phyloP scores from a whole-genome alignment of 1,284 basidiomycete species.

The Leccinum insigne region DNA sequence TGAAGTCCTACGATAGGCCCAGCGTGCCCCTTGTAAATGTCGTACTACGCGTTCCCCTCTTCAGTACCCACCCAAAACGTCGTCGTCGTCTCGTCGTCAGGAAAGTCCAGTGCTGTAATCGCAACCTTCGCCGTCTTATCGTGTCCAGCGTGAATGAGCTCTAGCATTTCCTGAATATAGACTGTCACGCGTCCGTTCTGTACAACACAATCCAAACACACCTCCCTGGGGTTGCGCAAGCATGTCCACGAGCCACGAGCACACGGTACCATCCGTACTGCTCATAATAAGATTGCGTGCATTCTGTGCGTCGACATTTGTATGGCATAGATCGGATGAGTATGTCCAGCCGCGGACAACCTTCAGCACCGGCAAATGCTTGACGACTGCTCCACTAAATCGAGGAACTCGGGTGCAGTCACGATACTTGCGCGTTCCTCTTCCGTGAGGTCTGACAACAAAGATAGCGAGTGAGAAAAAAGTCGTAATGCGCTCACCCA shows the following conservation, averaged over 20 bases:
- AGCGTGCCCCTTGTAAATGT: conserved; percentile 90
- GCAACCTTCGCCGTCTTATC: conserved; percentile 96
- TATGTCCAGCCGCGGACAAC: conserved; percentile 92
- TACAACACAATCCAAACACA: background rate
- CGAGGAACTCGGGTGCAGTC: conserved; percentile 84
- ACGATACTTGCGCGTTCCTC: conserved; percentile 84
- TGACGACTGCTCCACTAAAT: conserved; percentile 95
- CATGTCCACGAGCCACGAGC: conserved; percentile 99
- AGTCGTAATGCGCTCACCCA: no score
- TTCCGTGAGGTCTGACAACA: conserved; percentile 70
- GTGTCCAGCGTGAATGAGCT: conserved; percentile 83
- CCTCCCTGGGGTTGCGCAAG: conserved; percentile 91
- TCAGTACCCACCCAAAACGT: conserved; percentile 98
- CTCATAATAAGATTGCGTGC: conserved; percentile 96
- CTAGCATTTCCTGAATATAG: conserved; percentile 77
- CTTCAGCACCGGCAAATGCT: conserved; percentile 94
- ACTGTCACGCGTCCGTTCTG: conserved; percentile 1
- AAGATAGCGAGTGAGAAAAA: no score
- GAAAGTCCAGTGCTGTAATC: conserved; percentile 91
- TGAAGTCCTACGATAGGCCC: conserved; percentile 93
- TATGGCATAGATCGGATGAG: conserved; percentile 98
- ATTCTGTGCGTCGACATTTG: conserved; percentile 97
- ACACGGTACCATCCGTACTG: conserved; percentile 95
- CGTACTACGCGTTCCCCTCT: conserved; percentile 92
- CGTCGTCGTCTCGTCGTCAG: conserved; percentile 76